Base-by-base conservation (phyloP, 768 basidiomycete species). In the Panus rudis region DNA sequence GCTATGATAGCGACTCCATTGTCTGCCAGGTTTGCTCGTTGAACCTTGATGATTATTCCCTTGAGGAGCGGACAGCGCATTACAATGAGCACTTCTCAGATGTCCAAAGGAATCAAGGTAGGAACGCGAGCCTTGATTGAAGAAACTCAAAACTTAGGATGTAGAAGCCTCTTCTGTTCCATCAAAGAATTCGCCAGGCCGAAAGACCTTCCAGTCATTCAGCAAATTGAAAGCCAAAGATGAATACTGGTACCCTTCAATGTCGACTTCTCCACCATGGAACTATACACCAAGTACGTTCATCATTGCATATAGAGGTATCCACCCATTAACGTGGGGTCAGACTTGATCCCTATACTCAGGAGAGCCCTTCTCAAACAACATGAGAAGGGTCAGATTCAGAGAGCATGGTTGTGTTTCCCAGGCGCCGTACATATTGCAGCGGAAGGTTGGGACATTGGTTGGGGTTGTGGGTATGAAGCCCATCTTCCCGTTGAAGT, bases 261-360 rank as follows among this genome's bases (percentile, higher is more conserved):
- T 68, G 45, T 45, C 56, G 2, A 55, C 43, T 2, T 43, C 65
- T 3, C 81, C 84, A 8, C 74, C 74, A 6, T 43, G 49, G 4
- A 84, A 81, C 52, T 82, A 70, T 54, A 75, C 75, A 0, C 85
- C 85, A 39, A 81, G 86, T 81, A 55, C 33, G 49, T n/a, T n/a
- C 28, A 7, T 30, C 38, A 19, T 20, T 22, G 41, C n/a, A 21
- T 16, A 7, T 17, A 26, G 10, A 30, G 28, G 24, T 25, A 35
- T 39, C 23, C 23, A 8, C 13, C 37, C 22, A 27, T 22, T 24
- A 13, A 42, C 22, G 33, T 17, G 23, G 21, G 20, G 14, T 8
- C 39, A 87, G 86, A 81, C 14, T 59, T 89, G 6, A 78, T 92
- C 48, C 71, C 75, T 5, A 51, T 87, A 4, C 58, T 91, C 38